Evolutionary conservation across 2,329 filamentous ascomycete species (phyloP).

Genomic region (Fulvia fulva): DNA sequence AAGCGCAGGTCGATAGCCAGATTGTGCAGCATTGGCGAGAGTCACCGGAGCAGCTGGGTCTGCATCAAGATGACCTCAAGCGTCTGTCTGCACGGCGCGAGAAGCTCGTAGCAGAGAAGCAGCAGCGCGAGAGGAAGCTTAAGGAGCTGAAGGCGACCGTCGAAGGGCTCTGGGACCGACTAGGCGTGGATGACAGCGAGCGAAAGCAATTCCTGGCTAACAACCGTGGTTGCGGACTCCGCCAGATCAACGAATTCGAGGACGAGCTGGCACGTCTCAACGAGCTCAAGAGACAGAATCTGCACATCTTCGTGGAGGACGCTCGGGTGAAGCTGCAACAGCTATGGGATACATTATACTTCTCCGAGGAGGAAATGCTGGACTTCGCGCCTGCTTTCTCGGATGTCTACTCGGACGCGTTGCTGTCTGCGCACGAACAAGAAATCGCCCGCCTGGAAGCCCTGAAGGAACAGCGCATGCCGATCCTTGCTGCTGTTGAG

Average conservation of each 20-base stretch:
- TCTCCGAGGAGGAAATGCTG: slow-evolving; percentile 97
- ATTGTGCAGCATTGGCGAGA: slow-evolving; percentile 90
- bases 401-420: slow-evolving; percentile 92
- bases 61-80: slow-evolving; percentile 80
- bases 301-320: slow-evolving; percentile 95
- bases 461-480: slow-evolving; percentile 80
- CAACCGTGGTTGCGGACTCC: slow-evolving; percentile 85
- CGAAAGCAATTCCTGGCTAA: slow-evolving; percentile 78
- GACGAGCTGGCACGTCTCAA: slow-evolving; percentile 82
- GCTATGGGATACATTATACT: slow-evolving; percentile 90
- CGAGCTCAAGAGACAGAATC: slow-evolving; percentile 89
- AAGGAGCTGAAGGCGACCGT: slow-evolving; percentile 72
- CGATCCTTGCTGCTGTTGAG: slow-evolving; percentile 77
- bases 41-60: slow-evolving; percentile 85
- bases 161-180: slow-evolving; percentile 83
- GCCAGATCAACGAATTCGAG: slow-evolving; percentile 93
- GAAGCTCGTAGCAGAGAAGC: slow-evolving; percentile 84
- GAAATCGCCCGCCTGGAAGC: slow-evolving; percentile 80
- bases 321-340: slow-evolving; percentile 85
- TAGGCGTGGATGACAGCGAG: slow-evolving; percentile 77
- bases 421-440: slow-evolving; percentile 89
- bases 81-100: slow-evolving; percentile 71
- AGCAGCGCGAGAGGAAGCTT: slow-evolving; percentile 70
- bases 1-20: slow-evolving; percentile 80
- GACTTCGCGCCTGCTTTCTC: slow-evolving; percentile 90